A percentile compares a stretch with the other conserved stretches of the same genome.
Evolutionary conservation across 441 rosid genomes (phyloP).

Genomic region (Adansonia madagascariensis): DNA sequence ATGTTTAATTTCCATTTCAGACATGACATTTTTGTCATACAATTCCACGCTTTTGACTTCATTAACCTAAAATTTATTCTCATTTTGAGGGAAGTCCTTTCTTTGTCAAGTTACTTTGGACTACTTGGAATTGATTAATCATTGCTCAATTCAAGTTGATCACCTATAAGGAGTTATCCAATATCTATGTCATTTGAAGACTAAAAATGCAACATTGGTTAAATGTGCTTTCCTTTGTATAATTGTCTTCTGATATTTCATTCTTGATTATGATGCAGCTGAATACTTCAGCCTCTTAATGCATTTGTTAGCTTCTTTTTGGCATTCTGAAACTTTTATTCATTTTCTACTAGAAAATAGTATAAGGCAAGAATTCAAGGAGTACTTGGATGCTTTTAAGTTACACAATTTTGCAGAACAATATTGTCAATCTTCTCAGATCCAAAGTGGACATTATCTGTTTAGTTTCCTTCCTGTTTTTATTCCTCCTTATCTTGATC

Average conservation of each 20-base stretch:
- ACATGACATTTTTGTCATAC: neutral
- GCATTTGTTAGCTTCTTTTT: neutral
- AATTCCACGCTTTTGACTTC: neutral
- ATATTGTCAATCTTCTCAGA: neutral
- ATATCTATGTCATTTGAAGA: neutral
- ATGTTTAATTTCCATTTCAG: neutral
- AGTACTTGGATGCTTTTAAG: neutral
- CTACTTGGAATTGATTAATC: neutral
- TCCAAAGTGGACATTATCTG: neutral
- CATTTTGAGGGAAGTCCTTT: neutral
- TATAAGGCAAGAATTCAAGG: neutral
- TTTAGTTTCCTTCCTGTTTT: neutral
- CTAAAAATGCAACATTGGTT: neutral
- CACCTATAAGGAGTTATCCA: neutral
- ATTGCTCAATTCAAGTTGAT: neutral
- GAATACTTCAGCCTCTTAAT: neutral
- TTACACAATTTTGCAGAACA: neutral
- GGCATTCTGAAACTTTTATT: neutral
- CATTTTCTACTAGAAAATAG: neutral
- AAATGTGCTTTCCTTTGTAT: neutral
- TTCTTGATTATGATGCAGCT: neutral
- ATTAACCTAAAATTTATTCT: constrained; percentile 3
- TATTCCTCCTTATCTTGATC: neutral
- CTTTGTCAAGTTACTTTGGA: neutral
- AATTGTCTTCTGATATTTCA: neutral